Evolutionary conservation across 768 basidiomycete species (phyloP), one percentile per base, ranked within the genome.

Genomic region (Hebeloma cylindrosporum): DNA sequence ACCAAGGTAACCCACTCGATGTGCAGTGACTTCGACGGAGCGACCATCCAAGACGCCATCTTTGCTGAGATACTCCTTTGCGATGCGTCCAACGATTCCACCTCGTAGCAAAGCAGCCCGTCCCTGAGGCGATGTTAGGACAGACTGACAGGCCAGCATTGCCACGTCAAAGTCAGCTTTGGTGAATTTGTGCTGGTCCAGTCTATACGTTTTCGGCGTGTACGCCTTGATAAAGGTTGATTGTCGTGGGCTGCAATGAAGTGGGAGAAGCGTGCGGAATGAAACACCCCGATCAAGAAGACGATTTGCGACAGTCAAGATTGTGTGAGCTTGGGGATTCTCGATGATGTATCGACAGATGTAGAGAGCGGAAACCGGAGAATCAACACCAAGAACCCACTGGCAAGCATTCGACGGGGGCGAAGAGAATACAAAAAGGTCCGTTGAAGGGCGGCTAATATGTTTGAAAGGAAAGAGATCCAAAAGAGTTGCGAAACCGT

Each of bases 81-180:
- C 52, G 30, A 53, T 53, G 4, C 44, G 47, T 6, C 38, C 36
- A 25, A 53, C 5, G 18, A 53, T 42, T 1, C 52, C 52, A 5
- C 51, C 51, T 23, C n/a, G 25, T 6, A 53, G 36, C 11, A 53
- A 25, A 11, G 44, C 52, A 14, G 52, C 47, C 30, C 47, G 48
- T 2, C 52, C 52, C 8, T 42, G 40, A 8, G 33, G 39, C 11
- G 16, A 20, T 5, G 22, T 11, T 4, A 53, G 23, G 1, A 53
- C 2, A 9, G 20, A 13, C 23, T 37, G 41, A 25, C 38, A 32
- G 4, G 13, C 9, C 14, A 25, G 9, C 36, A 45, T 27, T 4
- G 43, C 37, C 7, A 21, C 25, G 13, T 40, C 30, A 18, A 50
- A 50, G 31, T 50, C 48, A 4, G 17, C 25, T 3, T 20, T 2